Base-by-base conservation (phyloP, 495 filamentous ascomycete genomes). In the Penicillium ucsense region DNA sequence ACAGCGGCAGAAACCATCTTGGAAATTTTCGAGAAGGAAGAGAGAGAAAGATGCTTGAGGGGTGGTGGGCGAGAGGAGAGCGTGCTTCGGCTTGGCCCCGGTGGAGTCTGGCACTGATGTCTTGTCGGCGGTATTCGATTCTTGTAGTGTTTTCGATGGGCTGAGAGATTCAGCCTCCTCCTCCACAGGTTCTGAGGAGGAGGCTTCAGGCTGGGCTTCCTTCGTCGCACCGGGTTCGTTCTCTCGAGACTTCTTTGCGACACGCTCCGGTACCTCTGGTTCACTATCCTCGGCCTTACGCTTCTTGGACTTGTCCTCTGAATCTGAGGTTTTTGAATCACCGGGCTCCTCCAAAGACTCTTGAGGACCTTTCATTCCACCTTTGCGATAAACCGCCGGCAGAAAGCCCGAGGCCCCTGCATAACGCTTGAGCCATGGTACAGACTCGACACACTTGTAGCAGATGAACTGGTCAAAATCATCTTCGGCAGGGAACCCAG, bases 351-450 rank as follows among this genome's bases (percentile, higher is more conserved):
- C 51, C n/a, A 5, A 31, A 35, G 35, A 39, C 29, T 28, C 40
- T 8, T 4, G 46, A n/a, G 8, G 6, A 3, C 10, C 5, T 33
- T 59, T 60, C 5, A 65, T 27, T 12, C 62, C 60, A 7, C 67
- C 67, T 5, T 59, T 48, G 38, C 64, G 66, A 51, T 63, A 77
- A 0, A 94, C 82, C 0, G 90, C 76, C 3, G 80, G 76, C 4
- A 97, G 69, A 57, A 99, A 97, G 3, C 89, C 89, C 3, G 76
- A 60, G 0, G 83, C 79, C 4, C 86, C 86, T n/a, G 88, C 90
- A 56, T 96, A 97, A 47, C 74, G 68, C 68, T 89, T 92, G 55
- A 99, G 82, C 92, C 91, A 99, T 0, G 89, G 89, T 56, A 86
- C 81, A 1, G 86, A 80, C 28, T 91, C 84, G 32, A 92, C 74